These are phyloP conservation scores for Aciculoconidium aculeatum DNA, from an alignment of 805 yeast genomes.

Conservation along the genomic window DNA sequence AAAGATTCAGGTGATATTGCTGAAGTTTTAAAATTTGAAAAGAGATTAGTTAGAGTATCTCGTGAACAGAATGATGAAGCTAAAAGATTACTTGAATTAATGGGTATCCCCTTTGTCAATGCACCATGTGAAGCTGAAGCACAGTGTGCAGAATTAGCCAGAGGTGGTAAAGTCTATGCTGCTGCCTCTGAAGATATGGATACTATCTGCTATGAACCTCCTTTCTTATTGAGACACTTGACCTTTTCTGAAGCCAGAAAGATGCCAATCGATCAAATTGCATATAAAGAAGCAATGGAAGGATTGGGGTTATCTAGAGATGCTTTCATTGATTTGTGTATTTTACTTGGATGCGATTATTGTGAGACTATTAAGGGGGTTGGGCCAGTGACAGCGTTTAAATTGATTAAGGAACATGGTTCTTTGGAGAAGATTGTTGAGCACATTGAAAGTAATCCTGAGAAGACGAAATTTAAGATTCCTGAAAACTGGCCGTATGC, in stretches of 20 bases:
- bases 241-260: conserved; percentile 94
- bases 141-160: conserved; percentile 91
- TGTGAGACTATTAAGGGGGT: conserved; percentile 93
- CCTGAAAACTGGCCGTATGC: conserved; percentile 95
- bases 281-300: conserved; percentile 59
- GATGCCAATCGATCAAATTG: conserved; percentile 83
- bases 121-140: conserved; percentile 99
- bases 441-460: conserved; percentile 48
- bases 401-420: conserved; percentile 80
- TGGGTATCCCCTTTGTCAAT: conserved; percentile 92
- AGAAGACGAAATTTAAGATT: conserved; percentile 62
- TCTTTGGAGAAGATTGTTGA: conserved; percentile 74
- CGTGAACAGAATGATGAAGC: conserved; percentile 93
- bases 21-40: conserved; percentile 69
- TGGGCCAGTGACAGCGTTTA: conserved; percentile 92
- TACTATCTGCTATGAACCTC: conserved; percentile 87
- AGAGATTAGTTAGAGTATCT: conserved; percentile 85
- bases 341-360: conserved; percentile 93
- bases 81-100: conserved; percentile 64
- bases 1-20: conserved; percentile 78
- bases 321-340: conserved; percentile 87
- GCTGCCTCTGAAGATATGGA: conserved; percentile 99
- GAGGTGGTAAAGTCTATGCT: conserved; percentile 86
- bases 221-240: conserved; percentile 75
- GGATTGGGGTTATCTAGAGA: conserved; percentile 69